Base-by-base conservation (phyloP, 2,329 filamentous ascomycete genomes). In the Trichoderma atrobrunneum region DNA sequence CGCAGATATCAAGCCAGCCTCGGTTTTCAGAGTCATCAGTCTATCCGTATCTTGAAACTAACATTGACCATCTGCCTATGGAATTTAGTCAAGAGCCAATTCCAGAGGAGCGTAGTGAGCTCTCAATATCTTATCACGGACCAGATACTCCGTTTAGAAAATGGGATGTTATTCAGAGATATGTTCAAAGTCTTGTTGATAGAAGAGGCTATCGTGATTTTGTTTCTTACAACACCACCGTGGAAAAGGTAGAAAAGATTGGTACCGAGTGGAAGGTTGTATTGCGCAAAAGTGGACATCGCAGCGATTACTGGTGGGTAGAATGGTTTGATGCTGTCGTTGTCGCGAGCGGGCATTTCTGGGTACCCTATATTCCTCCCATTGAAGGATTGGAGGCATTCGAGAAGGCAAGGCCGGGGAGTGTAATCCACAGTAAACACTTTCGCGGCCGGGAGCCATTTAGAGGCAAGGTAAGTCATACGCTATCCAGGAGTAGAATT, bases 41-140 rank as follows among this genome's bases (percentile, higher is more conserved):
- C 21, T 91, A 91, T 74, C 87, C 88, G 0, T 86, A 87, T 24
- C 80, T 92, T n/a, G 88, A 92, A 76, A 92, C 89, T 3, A 92
- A 92, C 74, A 87, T 92, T 57, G 85, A 88, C 73, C 82, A 83
- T 7, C 76, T 85, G 2, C 82, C 88, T 0, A 92, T 92, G 90
- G 83, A 85, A 18, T 92, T 88, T 78, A 86, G 84, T 0, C 83
- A 88, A 73, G 88, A 90, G 69, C 81, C 83, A 0, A 87, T 90
- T 16, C 85, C 88, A 0, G 77, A 78, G 0, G 76, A 77, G 11
- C 75, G 76, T 1, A 80, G 77, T 60, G 73, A 80, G 34, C 74
- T 76, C 11, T 81, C 80, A 2, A 75, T 79, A 12, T 74, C 72
- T 3, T 73, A 80, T 30, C 87, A 92, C 73, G 89, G 90, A 0